These are phyloP conservation scores for Alternaria sp. DNA, from an alignment of 2,329 filamentous ascomycete species.

Conservation along the genomic window DNA sequence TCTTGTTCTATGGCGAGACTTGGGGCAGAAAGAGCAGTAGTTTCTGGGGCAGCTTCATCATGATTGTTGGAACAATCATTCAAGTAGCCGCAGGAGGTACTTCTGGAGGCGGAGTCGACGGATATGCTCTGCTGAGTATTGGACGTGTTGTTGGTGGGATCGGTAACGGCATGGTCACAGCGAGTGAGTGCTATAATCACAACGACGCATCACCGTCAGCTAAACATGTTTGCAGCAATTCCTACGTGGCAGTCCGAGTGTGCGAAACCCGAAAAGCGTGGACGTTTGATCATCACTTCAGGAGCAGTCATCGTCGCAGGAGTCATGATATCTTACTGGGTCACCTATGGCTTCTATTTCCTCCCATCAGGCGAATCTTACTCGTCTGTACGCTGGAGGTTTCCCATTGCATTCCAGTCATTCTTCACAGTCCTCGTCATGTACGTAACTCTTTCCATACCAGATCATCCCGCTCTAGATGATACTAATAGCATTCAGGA, in stretches of 20 bases:
- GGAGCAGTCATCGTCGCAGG: constrained; percentile 47
- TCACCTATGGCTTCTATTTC: constrained; percentile 46
- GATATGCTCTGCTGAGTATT: constrained; percentile 60
- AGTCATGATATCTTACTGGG: constrained; percentile 50
- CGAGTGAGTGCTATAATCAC: constrained; percentile 46
- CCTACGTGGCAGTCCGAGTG: constrained; percentile 27
- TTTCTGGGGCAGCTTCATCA: constrained; percentile 28
- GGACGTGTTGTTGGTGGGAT: constrained; percentile 34
- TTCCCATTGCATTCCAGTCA: constrained; percentile 49
- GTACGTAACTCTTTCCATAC: neutral
- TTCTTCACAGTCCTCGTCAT: constrained; percentile 20
- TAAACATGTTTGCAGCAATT: constrained; percentile 4
- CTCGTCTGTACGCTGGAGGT: constrained; percentile 22
- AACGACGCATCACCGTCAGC: constrained; percentile 20
- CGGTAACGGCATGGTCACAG: constrained; percentile 59
- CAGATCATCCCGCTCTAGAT: rapidly evolving
- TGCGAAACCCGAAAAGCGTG: constrained; percentile 49
- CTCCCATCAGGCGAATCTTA: constrained; percentile 6
- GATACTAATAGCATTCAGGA: constrained; percentile 3
- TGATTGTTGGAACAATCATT: constrained; percentile 64
- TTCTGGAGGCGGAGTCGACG: constrained; percentile 58
- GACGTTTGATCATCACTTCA: constrained; percentile 49
- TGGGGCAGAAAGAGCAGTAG: constrained; percentile 57
- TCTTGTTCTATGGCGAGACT: constrained; percentile 61
- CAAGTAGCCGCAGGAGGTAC: constrained; percentile 52